These are phyloP conservation scores for Ceratopteris richardii DNA, from an alignment of 75 land plant genomes.

Conservation along the genomic window DNA sequence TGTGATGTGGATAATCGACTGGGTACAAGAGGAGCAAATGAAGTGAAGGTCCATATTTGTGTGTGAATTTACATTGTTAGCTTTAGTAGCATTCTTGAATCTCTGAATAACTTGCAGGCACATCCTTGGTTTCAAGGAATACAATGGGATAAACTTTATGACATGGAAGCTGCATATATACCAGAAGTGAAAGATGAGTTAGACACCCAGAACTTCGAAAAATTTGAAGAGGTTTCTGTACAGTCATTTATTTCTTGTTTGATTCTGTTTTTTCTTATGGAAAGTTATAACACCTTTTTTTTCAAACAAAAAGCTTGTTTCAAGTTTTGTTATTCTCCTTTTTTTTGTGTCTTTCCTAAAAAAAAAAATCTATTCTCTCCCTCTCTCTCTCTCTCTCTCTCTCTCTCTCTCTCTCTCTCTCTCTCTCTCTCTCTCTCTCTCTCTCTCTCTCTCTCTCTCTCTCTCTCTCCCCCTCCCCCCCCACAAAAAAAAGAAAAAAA, in stretches of 20 bases:
- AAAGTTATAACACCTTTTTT: neutral
- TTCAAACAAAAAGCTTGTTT: too few relatives aligned
- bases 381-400: too few relatives aligned
- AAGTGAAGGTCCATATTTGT: constrained; percentile 56
- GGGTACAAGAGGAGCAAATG: constrained; percentile 64
- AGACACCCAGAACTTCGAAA: constrained; percentile 60
- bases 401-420: too few relatives aligned
- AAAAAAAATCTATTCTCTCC: too few relatives aligned
- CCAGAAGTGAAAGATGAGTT: constrained; percentile 51
- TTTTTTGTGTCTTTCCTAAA: too few relatives aligned
- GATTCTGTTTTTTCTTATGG: neutral
- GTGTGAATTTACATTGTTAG: too few relatives aligned
- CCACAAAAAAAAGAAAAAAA: too few relatives aligned
- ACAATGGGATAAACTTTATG: constrained; percentile 44
- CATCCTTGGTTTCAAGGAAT: constrained; percentile 53
- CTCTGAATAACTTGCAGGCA: constrained; percentile 16
- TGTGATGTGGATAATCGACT: constrained; percentile 96
- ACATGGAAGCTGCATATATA: constrained; percentile 60
- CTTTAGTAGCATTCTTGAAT: too few relatives aligned
- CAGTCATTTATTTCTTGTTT: neutral
- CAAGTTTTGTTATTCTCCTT: too few relatives aligned
- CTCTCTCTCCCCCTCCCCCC: too few relatives aligned
- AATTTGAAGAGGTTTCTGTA: constrained; percentile 46
- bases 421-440: too few relatives aligned
- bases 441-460: too few relatives aligned